Percentiles rank a stretch among this genome's conserved stretches.
These are phyloP conservation scores for Diaporthe velutina DNA, from an alignment of 2,329 filamentous ascomycete genomes.

Conservation along the genomic window DNA sequence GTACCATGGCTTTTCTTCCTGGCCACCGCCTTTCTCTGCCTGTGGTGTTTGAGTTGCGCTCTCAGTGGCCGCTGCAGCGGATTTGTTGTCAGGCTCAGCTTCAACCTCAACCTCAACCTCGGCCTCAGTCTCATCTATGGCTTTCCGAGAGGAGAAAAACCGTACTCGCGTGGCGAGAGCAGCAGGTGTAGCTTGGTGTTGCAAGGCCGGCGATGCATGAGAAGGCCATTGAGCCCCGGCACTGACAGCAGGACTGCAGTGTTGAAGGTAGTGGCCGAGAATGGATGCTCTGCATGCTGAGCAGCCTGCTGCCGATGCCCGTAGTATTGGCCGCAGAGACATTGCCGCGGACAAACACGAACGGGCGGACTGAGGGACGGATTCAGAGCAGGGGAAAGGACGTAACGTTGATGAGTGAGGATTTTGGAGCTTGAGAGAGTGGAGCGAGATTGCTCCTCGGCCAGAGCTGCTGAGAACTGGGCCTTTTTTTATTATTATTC, in stretches of 20 bases:
- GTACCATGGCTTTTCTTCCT: constrained; percentile 75
- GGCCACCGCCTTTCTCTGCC: background rate
- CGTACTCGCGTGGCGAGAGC: constrained; percentile 6
- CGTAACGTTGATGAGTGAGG: background rate
- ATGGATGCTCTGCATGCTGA: constrained; percentile 46
- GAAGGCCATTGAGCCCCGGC: constrained; percentile 30
- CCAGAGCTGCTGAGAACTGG: background rate
- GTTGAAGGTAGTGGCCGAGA: constrained; percentile 45
- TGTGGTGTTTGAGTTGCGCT: constrained; percentile 20
- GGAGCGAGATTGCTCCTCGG: background rate
- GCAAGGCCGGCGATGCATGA: background rate
- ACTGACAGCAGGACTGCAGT: constrained; percentile 6
- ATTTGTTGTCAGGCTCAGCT: background rate
- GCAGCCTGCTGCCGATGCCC: constrained; percentile 47
- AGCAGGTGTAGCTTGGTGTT: background rate
- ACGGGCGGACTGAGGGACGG: background rate
- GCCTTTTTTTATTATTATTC: too few relatives aligned
- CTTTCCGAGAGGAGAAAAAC: constrained; percentile 29
- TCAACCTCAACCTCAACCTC: background rate
- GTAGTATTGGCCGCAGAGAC: constrained; percentile 44
- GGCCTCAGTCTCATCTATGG: constrained; percentile 36
- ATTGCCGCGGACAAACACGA: constrained; percentile 17
- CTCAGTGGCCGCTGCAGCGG: constrained; percentile 31
- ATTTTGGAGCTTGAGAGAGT: background rate
- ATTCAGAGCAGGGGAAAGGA: background rate